Percentiles rank a stretch among this genome's conserved stretches.
These are phyloP conservation scores for Tothia fuscella DNA, from an alignment of 2,329 filamentous ascomycete genomes.

Conservation along the genomic window DNA sequence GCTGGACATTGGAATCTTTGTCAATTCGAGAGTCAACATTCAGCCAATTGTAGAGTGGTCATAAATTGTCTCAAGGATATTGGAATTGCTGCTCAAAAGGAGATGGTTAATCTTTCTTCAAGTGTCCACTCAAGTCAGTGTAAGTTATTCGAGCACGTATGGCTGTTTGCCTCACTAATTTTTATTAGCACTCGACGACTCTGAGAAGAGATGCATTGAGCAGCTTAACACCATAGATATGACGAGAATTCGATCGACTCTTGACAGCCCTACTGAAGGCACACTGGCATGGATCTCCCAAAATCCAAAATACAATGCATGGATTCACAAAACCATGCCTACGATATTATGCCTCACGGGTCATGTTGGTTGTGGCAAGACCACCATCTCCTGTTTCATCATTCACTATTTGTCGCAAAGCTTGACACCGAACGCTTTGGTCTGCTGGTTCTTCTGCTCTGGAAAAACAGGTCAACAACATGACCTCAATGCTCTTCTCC, in stretches of 20 bases:
- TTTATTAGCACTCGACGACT: not conserved
- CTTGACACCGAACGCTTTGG: not conserved
- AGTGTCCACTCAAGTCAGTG: not conserved
- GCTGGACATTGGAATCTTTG: not conserved
- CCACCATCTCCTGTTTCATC: not conserved
- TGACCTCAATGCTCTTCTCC: not conserved
- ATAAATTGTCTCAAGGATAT: not conserved
- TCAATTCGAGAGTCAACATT: not conserved
- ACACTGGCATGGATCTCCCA: not conserved
- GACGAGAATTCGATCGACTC: not conserved
- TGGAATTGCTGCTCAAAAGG: not conserved
- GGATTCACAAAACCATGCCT: not conserved
- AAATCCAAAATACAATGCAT: not conserved
- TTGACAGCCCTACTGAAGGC: not conserved
- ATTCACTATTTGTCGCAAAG: not conserved
- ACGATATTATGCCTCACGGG: not conserved
- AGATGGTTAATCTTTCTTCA: not conserved
- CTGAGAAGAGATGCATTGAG: not conserved
- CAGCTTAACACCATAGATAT: not conserved
- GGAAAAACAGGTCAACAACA: not conserved
- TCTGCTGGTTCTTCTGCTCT: conserved; percentile 1
- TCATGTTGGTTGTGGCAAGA: not conserved
- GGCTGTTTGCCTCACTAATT: not conserved
- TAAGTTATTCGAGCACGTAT: not conserved
- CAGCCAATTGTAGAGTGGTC: not conserved